These are phyloP conservation scores for Vitis hybrid DNA, from an alignment of 177 flowering plant species.

Conservation along the genomic window DNA sequence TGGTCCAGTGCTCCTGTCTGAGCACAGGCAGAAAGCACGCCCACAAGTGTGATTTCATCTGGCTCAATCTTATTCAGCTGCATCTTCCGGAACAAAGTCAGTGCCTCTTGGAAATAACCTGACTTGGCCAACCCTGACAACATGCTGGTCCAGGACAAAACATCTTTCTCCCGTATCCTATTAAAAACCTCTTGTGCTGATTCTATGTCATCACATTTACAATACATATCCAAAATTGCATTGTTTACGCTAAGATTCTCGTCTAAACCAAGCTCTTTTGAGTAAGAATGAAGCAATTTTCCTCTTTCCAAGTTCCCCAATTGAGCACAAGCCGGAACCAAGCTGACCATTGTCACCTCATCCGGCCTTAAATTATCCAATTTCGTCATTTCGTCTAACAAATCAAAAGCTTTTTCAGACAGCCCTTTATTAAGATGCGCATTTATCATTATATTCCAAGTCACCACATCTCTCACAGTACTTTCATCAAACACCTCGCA, in stretches of 20 bases:
- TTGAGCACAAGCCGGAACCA: slow-evolving; percentile 19
- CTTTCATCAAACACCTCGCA: slow-evolving; percentile 22
- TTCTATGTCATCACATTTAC: slow-evolving; percentile 31
- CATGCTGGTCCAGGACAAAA: slow-evolving; percentile 28
- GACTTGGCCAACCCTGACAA: slow-evolving; percentile 19
- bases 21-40: slow-evolving; percentile 33
- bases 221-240: slow-evolving; percentile 31
- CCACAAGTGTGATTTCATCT: slow-evolving; percentile 22
- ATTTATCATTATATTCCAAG: slow-evolving; percentile 33
- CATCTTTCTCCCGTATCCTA: slow-evolving; percentile 20
- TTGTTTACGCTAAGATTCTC: slow-evolving; percentile 17
- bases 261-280: slow-evolving; percentile 16
- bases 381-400: slow-evolving; percentile 18
- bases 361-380: slow-evolving; percentile 15
- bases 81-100: slow-evolving; percentile 22
- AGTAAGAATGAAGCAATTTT: slow-evolving; percentile 17
- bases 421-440: slow-evolving; percentile 22
- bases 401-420: slow-evolving; percentile 12
- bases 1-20: slow-evolving; percentile 26
- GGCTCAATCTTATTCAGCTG: slow-evolving; percentile 17
- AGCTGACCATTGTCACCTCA: slow-evolving; percentile 22
- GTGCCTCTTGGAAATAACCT: slow-evolving; percentile 18
- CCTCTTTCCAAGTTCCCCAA: slow-evolving; percentile 14
- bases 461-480: slow-evolving; percentile 22
- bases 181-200: slow-evolving; percentile 14